phyloP scores from a whole-genome alignment of 805 yeast species.

The Sugiyamaella smithiae region DNA sequence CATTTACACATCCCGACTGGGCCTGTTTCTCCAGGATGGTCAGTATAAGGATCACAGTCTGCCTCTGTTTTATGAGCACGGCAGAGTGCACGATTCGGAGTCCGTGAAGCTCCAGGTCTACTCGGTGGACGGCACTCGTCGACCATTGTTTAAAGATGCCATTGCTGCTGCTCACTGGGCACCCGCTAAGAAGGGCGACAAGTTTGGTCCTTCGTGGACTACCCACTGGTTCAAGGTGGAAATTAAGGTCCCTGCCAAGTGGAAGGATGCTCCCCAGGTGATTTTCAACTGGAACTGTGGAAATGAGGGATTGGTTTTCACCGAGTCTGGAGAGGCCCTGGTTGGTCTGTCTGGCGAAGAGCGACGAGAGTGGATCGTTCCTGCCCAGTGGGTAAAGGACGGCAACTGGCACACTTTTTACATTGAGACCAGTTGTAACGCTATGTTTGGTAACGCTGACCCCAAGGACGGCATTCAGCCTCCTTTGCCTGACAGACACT shows the following conservation, averaged over 20 bases:
- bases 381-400: constrained; percentile 48
- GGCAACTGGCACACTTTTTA: constrained; percentile 63
- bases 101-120: constrained; percentile 58
- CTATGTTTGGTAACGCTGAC: constrained; percentile 82
- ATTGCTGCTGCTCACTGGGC: constrained; percentile 44
- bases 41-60: constrained; percentile 67
- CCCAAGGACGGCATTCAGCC: constrained; percentile 50
- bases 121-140: constrained; percentile 63
- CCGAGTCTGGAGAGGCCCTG: constrained; percentile 59
- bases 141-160: constrained; percentile 55
- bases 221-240: constrained; percentile 87
- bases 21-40: constrained; percentile 79
- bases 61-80: constrained; percentile 72
- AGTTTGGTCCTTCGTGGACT: constrained; percentile 94
- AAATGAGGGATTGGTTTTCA: constrained; percentile 84
- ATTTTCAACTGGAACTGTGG: constrained; percentile 81
- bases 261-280: constrained; percentile 49
- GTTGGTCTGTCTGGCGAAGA: constrained; percentile 89
- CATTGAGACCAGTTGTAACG: constrained; percentile 89
- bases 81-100: constrained; percentile 17
- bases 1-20: constrained; percentile 65
- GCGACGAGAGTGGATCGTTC: constrained; percentile 69
- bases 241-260: constrained; percentile 54
- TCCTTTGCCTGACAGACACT: constrained; percentile 69
- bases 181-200: constrained; percentile 54